Conservation (phyloP, 164 flowering plant genomes). For the Platanus orientalis region DNA sequence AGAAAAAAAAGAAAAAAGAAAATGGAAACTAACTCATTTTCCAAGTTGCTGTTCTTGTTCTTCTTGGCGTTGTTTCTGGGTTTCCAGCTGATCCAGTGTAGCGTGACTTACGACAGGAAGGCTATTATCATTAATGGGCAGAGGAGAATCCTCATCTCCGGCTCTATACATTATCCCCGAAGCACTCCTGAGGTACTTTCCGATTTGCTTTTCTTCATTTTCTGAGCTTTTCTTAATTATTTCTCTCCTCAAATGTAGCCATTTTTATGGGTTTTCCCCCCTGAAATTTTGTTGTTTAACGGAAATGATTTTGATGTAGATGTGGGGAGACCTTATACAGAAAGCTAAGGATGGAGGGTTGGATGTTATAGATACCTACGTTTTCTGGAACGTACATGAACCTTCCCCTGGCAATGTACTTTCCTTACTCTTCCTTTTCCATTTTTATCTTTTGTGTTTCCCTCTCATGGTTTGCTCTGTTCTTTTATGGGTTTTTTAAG, state of each 20-base stretch:
- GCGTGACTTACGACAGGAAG: constrained; percentile 65
- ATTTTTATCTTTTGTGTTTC: neutral
- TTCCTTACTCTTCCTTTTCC: constrained; percentile 1
- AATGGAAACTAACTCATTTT: constrained; percentile 53
- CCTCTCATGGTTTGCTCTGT: neutral
- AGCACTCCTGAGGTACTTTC: constrained; percentile 77
- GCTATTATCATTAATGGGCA: constrained; percentile 70
- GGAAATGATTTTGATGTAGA: constrained; percentile 35
- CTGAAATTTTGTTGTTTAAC: neutral
- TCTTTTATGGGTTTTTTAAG: neutral
- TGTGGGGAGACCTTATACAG: constrained; percentile 80
- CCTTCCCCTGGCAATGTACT: constrained; percentile 68
- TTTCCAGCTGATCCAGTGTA: constrained; percentile 35
- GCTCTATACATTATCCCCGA: constrained; percentile 89
- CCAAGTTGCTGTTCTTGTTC: constrained; percentile 32
- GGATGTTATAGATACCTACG: constrained; percentile 76
- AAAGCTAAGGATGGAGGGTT: constrained; percentile 82
- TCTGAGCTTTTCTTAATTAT: neutral
- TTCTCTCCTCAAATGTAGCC: neutral
- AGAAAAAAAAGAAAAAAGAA: neutral
- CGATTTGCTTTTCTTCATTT: constrained; percentile 1
- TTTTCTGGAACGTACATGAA: constrained; percentile 81
- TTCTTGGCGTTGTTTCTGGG: constrained; percentile 26
- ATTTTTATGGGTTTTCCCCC: neutral
- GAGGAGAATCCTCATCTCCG: constrained; percentile 77